Evolutionary conservation across 495 filamentous ascomycete species (phyloP), one percentile per base, ranked within the genome.

Genomic region (Cercophora newfieldiana): DNA sequence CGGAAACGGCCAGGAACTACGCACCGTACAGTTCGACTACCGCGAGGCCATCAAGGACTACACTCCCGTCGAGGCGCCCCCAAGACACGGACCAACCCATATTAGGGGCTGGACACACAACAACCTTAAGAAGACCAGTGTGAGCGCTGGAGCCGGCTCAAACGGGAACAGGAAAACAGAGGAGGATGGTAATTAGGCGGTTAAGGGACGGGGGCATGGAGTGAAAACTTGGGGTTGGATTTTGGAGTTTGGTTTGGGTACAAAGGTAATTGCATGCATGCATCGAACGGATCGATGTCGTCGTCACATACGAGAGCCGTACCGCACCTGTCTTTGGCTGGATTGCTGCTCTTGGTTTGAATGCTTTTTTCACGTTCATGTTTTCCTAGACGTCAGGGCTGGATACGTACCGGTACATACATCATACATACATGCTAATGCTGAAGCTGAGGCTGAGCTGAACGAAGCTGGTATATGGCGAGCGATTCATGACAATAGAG

Each of bases 101-200:
- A 82, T 83, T n/a, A 64, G 81, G 21, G 81, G 80, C 7, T 83
- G 81, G 81, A 79, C 77, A n/a, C 77, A 81, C 8, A 81, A 81
- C 65, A 81, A 80, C 54, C 70, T 77, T 26, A 67, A 74, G 57
- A 76, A 71, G 63, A 22, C 71, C 18, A 68, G 59, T 31, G 25
- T 29, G 0, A 26, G 47, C 16, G 44, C 24, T 18, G 59, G 47
- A 4, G 44, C 24, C 12, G 59, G 37, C 18, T 44, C 37, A 8
- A 44, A 14, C 37, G 37, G 37, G 18, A 44, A 44, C 10, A 44
- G 51, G 24, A 37, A 33, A 19, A 25, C 28, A 21, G 61, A 56
- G 12, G 61, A 54, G 24, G 61, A 48, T 12, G 33, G 44, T 28
- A 54, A 3, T 30, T 25, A 48, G 14, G 16, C n/a, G 4, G 28